Evolutionary conservation across 2,329 filamentous ascomycete species (phyloP), one percentile per base, ranked within the genome.

Genomic region (Nannizziopsis barbatae): DNA sequence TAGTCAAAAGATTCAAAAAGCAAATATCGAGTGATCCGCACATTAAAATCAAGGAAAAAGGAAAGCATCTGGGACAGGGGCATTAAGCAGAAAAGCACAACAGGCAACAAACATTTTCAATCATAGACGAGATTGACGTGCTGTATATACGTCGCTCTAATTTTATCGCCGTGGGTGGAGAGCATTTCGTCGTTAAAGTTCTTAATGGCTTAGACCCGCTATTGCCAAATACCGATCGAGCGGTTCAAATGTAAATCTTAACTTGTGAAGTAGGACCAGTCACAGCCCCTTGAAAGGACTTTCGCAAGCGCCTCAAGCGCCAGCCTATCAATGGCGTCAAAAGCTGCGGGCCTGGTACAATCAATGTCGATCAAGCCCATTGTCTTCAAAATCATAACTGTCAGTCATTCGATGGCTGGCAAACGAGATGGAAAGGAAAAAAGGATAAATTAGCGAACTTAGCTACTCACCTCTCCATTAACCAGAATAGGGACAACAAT

Each of bases 301-400:
- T 53, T 53, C 0, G 70, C 69, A 48, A 73, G 55, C 20, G 57
- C 54, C 57, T 71, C 69, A 17, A 73, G 56, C 43, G 65, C 65
- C 45, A 65, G 61, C 52, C 62, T 61, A 56, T 73, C 71, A 10
- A 62, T 61, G 2, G 70, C 65, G 51, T 72, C 68, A 53, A 73
- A 73, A 12, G 67, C 70, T 5, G 57, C 53, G 11, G 64, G 57
- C 47, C 65, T 62, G 17, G 67, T 58, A 57, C 70, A 73, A 52
- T 73, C 71, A 22, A 73, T 59, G 53, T 73, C 71, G 43, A 73
- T 71, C 48, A 73, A 68, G 12, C 67, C 71, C 32, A 73, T 65
- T 6, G 70, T 69, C 69, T 71, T 46, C 11, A 7, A 27, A 31
- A 11, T 15, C 47, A 38, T 14, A 18, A 32, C 5, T n/a, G 14